Evolutionary conservation across 345 rosid genomes (phyloP).

Genomic region (Viola odorata): DNA sequence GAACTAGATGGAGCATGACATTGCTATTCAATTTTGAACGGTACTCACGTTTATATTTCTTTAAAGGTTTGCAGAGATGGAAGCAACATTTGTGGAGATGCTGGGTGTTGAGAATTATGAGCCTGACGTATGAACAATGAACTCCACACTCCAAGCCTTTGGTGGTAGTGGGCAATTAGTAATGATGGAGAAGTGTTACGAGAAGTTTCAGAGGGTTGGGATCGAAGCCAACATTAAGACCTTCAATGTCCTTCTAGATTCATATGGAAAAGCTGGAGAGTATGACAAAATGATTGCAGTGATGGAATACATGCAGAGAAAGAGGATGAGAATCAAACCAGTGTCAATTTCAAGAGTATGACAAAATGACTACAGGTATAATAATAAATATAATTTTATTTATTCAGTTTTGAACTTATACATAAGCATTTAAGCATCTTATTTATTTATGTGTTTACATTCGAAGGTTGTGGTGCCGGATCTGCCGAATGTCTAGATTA

Average conservation of each 20-base stretch:
- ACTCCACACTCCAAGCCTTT: slow-evolving; percentile 83
- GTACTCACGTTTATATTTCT: slow-evolving; percentile 21
- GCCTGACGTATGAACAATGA: slow-evolving; percentile 96
- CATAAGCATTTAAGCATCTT: no score
- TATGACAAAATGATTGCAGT: slow-evolving; percentile 87
- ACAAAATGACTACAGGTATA: no score
- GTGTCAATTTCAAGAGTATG: no score
- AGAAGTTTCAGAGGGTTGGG: slow-evolving; percentile 87
- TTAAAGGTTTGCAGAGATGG: slow-evolving; percentile 87
- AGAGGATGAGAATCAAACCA: no score
- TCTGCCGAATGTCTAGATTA: no score
- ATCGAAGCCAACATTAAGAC: slow-evolving; percentile 81
- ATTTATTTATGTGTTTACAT: no score
- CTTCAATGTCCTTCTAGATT: slow-evolving; percentile 80
- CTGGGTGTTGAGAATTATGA: slow-evolving; percentile 53
- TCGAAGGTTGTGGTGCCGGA: no score
- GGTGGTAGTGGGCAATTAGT: slow-evolving; percentile 74
- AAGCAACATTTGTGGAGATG: slow-evolving; percentile 71
- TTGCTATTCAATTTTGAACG: slow-evolving; percentile 13
- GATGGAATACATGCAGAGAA: slow-evolving; percentile 89
- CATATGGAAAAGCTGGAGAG: slow-evolving; percentile 68
- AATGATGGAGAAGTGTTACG: slow-evolving; percentile 89
- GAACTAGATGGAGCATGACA: slow-evolving; percentile 16
- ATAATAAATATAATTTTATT: no score
- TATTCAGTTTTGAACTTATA: no score